These are phyloP conservation scores for Pezicula radicicola DNA, from an alignment of 2,329 filamentous ascomycete species.

Conservation along the genomic window DNA sequence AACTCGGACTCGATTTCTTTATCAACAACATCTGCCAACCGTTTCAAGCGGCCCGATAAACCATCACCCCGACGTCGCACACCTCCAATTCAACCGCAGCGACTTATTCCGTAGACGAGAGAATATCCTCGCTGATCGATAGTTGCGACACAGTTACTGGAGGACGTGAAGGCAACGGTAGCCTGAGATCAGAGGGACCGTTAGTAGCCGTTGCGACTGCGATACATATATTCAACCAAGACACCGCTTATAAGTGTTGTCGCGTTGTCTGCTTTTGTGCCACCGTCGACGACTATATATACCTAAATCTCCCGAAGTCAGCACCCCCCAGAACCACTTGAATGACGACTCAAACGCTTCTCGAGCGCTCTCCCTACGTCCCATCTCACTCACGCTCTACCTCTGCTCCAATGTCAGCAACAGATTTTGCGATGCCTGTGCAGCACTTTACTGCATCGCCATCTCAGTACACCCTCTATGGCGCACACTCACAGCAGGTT, in stretches of 20 bases:
- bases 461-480: slow-evolving; percentile 28
- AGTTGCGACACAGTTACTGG: not conserved
- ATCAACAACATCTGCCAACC: not conserved
- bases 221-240: not conserved
- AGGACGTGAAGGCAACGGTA: slow-evolving; percentile 9
- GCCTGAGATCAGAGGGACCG: not conserved
- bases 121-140: not conserved
- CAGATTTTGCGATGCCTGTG: slow-evolving; percentile 29
- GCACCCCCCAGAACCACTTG: slow-evolving; percentile 51
- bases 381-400: slow-evolving; percentile 14
- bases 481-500: slow-evolving; percentile 20
- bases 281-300: not conserved
- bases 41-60: not conserved
- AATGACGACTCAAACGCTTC: slow-evolving; percentile 16
- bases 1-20: not conserved
- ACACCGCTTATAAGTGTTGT: slow-evolving; percentile 1
- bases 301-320: slow-evolving; percentile 51
- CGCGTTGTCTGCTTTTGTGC: slow-evolving; percentile 32
- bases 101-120: slow-evolving; percentile 2
- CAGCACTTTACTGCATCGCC: slow-evolving; percentile 29
- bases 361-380: slow-evolving; percentile 14
- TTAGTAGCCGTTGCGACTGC: not conserved
- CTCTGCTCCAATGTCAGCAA: slow-evolving; percentile 13
- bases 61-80: slow-evolving; percentile 4
- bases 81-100: slow-evolving; percentile 6